Conservation (phyloP, 2,329 filamentous ascomycete genomes). For the Pseudogymnoascus sp. region DNA sequence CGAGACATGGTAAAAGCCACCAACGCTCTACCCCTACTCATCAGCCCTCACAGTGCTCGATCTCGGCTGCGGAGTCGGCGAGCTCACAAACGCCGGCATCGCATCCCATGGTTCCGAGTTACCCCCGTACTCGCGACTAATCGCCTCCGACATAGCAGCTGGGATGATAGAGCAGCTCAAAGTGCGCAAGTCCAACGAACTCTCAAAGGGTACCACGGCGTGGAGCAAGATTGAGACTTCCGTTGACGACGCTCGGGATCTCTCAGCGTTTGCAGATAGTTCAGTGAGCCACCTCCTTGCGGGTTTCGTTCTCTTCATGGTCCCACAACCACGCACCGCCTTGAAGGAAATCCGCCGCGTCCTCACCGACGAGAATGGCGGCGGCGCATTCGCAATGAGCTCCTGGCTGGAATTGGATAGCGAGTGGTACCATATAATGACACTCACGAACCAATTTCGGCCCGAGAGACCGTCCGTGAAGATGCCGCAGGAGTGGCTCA, state of each 20-base stretch:
- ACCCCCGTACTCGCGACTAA: background rate
- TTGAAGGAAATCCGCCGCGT: background rate
- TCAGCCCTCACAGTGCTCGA: background rate
- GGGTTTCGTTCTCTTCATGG: background rate
- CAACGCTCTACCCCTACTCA: background rate
- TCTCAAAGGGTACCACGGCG: background rate
- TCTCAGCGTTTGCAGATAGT: background rate
- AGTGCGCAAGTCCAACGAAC: background rate
- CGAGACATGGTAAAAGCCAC: background rate
- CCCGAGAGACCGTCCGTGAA: background rate
- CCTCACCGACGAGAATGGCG: background rate
- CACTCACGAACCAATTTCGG: background rate
- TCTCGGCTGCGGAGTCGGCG: background rate
- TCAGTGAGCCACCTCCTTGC: background rate
- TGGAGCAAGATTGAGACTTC: background rate
- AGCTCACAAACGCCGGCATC: background rate
- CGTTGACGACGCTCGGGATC: background rate
- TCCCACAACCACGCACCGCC: background rate
- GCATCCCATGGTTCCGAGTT: background rate
- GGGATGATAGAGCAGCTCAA: background rate
- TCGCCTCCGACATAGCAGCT: background rate
- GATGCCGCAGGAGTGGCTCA: constrained; percentile 9
- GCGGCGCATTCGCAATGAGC: constrained; percentile 5
- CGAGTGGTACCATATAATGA: constrained; percentile 9
- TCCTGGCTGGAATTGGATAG: constrained; percentile 1